Percentiles rank a stretch among this genome's conserved stretches.
These are phyloP conservation scores for Myxozyma vanderwaltii DNA, from an alignment of 805 yeast species.

Conservation along the genomic window DNA sequence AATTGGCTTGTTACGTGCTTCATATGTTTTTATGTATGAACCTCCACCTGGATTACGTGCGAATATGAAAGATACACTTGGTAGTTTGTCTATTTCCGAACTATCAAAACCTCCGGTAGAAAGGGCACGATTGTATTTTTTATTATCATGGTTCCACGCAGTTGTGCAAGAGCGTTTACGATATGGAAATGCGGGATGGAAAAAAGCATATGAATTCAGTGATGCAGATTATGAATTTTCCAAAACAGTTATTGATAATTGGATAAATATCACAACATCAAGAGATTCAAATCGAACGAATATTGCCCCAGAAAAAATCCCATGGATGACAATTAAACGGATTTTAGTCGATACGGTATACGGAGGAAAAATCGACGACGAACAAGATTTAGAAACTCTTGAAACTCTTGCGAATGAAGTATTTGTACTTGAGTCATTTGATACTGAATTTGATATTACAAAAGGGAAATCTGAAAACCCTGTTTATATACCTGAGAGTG, in stretches of 20 bases:
- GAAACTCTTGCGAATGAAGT: conserved; percentile 28
- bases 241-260: conserved; percentile 47
- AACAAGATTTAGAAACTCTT: conserved; percentile 33
- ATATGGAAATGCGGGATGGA: conserved; percentile 65
- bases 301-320: conserved; percentile 51
- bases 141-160: conserved; percentile 72
- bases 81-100: conserved; percentile 31
- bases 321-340: conserved; percentile 56
- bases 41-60: conserved; percentile 60
- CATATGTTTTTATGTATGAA: conserved; percentile 63
- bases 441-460: conserved; percentile 45
- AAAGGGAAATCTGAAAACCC: conserved; percentile 15
- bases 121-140: conserved; percentile 52
- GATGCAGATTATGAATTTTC: conserved; percentile 68
- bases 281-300: conserved; percentile 39
- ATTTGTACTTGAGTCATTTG: conserved; percentile 44
- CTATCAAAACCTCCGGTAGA: conserved; percentile 46
- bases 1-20: conserved; percentile 55
- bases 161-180: conserved; percentile 60
- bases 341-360: conserved; percentile 60
- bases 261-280: conserved; percentile 43
- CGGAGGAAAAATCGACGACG: conserved; percentile 51
- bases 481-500: conserved; percentile 54
- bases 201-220: conserved; percentile 64
- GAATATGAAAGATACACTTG: conserved; percentile 48